Evolutionary conservation across 2,329 filamentous ascomycete species (phyloP), one percentile per base, ranked within the genome.

Genomic region (Beauveria medogensis): DNA sequence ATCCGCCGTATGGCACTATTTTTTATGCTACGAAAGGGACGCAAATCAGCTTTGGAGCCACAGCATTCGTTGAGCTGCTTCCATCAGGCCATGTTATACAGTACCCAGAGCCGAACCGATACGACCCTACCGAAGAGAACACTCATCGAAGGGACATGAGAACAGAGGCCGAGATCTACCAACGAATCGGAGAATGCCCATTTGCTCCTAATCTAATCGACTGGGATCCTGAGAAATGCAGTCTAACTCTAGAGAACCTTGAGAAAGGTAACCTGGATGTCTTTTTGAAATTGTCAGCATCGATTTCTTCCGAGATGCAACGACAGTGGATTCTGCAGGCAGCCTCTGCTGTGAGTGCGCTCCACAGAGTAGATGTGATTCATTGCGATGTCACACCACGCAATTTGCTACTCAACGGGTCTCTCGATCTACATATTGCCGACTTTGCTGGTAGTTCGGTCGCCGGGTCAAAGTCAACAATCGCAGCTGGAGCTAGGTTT

Each of bases 321-420:
- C 59, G 61, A 22, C 64, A 62, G 34, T 75, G 73, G 73, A 66
- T 66, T 46, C 65, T 67, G 10, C 69, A 75, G 63, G 68, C 69
- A 48, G 67, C 71, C 37, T 68, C 74, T 65, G 73, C 68, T 4
- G 58, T 76, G 26, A 62, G 64, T 51, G 65, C 71, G 52, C 60
- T 77, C 37, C 75, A 77, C 67, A 67, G 63, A 14, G 68, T 68
- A 61, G 65, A 66, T 18, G 69, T 76, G n/a, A 69, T 77, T 62
- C 75, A 77, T 62, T 74, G 70, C 65, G 73, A 77, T 63, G 65
- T 76, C 37, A 69, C 71, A 63, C 73, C 74, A 7, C 70, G 69
- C 53, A 75, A 77, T 62, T 71, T 76, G 54, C 65, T 76, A 0
- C 63, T 77, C 22, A 70, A 75, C 64, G 63, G 65, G 34, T 53